Percentiles rank a stretch among this genome's conserved stretches.
phyloP scores from a whole-genome alignment of 345 rosid species.

The Corchorus capsularis region DNA sequence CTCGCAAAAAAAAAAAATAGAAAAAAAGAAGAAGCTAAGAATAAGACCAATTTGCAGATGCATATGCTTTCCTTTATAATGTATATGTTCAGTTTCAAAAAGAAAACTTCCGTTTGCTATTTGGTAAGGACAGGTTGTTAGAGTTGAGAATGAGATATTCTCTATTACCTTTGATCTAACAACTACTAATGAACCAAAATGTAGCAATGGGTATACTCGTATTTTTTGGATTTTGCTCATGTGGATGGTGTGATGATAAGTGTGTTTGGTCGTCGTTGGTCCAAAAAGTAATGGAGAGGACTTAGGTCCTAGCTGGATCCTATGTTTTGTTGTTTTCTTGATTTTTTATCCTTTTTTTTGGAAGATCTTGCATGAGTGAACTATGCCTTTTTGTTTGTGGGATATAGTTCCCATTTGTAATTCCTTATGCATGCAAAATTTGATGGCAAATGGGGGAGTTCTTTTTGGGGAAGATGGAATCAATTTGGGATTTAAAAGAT shows the following conservation, averaged over 20 bases:
- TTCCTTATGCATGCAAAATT: background rate
- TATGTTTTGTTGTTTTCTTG: background rate
- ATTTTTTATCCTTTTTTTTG: background rate
- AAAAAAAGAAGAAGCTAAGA: background rate
- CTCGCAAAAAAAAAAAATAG: too few relatives aligned
- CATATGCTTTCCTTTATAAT: background rate
- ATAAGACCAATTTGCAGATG: background rate
- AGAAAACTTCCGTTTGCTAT: background rate
- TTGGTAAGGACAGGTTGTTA: background rate
- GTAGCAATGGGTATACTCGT: background rate
- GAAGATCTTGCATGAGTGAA: background rate
- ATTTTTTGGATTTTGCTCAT: background rate
- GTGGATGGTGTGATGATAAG: background rate
- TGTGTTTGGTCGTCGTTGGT: background rate
- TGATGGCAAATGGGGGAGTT: background rate
- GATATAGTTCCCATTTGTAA: background rate
- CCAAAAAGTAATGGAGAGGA: background rate
- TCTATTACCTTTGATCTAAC: background rate
- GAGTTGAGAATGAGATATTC: background rate
- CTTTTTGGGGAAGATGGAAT: background rate
- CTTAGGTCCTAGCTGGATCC: background rate
- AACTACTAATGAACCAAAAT: background rate
- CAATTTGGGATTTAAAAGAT: background rate
- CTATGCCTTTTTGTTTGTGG: background rate
- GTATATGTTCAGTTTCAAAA: background rate